phyloP scores from a whole-genome alignment of 75 land plant genomes.

The Picea glauca region DNA sequence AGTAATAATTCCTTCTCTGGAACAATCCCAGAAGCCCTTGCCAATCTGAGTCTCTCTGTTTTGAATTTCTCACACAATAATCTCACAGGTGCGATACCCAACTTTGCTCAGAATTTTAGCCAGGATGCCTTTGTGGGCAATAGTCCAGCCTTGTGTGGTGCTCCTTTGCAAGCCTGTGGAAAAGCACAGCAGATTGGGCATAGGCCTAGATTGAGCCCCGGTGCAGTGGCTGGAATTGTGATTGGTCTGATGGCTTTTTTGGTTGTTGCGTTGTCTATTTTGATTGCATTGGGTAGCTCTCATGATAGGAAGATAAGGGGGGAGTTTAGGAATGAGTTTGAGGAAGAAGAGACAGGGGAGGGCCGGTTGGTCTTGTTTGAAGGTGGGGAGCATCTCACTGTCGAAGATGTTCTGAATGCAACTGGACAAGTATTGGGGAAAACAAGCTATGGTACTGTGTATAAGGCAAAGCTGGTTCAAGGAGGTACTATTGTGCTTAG shows the following conservation, averaged over 20 bases:
- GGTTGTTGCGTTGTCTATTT: constrained; percentile 51
- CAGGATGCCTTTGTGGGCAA: constrained; percentile 51
- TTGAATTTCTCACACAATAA: constrained; percentile 79
- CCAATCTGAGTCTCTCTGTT: constrained; percentile 31
- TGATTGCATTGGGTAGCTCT: constrained; percentile 40
- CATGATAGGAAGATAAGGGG: constrained; percentile 43
- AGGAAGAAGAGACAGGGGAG: constrained; percentile 37
- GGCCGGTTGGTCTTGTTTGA: constrained; percentile 73
- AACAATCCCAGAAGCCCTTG: constrained; percentile 47
- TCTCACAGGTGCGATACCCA: constrained; percentile 71
- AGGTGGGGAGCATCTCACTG: constrained; percentile 82
- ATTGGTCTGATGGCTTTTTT: constrained; percentile 60
- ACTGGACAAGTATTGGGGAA: constrained; percentile 90
- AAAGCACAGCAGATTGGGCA: not conserved
- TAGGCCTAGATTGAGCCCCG: constrained; percentile 36
- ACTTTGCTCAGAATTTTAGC: constrained; percentile 23
- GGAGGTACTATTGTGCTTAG: constrained; percentile 69
- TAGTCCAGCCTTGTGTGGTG: constrained; percentile 50
- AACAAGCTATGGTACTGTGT: constrained; percentile 83
- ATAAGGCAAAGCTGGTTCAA: constrained; percentile 75
- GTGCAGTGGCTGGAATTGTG: constrained; percentile 68
- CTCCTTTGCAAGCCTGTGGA: constrained; percentile 34
- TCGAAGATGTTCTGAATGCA: constrained; percentile 83
- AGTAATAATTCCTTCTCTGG: constrained; percentile 57
- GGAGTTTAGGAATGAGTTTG: constrained; percentile 11